Evolutionary conservation across 2,329 filamentous ascomycete genomes (phyloP).

Genomic region (Fusarium praegraminearum): DNA sequence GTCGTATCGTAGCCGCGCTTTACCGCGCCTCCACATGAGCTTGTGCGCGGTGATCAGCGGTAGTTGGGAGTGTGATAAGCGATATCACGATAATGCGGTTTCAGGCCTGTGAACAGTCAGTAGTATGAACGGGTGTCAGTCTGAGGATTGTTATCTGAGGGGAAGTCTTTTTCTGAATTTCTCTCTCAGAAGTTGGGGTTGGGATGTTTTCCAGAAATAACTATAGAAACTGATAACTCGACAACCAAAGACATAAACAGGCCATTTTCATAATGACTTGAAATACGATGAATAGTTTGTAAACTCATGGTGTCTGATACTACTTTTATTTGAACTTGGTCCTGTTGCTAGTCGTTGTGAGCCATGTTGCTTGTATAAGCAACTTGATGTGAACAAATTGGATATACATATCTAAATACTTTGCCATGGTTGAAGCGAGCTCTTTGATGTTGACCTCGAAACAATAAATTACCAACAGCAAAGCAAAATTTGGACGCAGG

Average conservation of each 20-base stretch:
- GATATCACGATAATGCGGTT: neutral
- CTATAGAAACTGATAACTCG: neutral
- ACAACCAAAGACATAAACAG: too few relatives aligned
- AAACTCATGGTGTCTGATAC: neutral
- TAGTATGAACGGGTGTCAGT: neutral
- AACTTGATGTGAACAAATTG: neutral
- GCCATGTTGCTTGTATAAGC: too few relatives aligned
- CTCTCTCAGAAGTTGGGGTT: neutral
- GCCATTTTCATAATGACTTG: fast-evolving
- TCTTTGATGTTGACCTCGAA: too few relatives aligned
- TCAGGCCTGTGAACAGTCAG: fast-evolving
- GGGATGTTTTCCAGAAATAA: neutral
- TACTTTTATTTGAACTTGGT: too few relatives aligned
- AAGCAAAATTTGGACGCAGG: neutral
- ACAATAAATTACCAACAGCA: neutral
- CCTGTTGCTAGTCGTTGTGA: too few relatives aligned
- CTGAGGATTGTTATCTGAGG: neutral
- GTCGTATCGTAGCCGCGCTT: conserved; percentile 20
- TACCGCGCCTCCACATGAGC: conserved; percentile 42
- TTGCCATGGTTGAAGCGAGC: too few relatives aligned
- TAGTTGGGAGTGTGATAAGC: neutral
- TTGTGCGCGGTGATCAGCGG: neutral
- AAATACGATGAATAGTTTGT: neutral
- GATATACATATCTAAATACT: neutral
- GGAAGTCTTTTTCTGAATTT: neutral